Evolutionary conservation across 805 yeast genomes (phyloP), one percentile per base, ranked within the genome.

Genomic region (Saccharomycopsis sp.): DNA sequence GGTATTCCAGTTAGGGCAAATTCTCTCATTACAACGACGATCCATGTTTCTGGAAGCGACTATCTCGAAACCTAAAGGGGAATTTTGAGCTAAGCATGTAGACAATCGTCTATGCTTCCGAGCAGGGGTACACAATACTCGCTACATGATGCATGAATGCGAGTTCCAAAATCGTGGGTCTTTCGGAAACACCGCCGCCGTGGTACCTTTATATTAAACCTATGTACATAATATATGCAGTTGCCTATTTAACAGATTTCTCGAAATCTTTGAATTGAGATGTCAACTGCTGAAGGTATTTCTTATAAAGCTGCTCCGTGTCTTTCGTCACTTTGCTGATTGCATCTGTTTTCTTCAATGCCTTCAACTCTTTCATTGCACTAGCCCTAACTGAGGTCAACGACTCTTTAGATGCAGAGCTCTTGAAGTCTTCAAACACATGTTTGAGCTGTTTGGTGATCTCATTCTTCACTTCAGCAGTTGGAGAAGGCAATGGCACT

Each of bases 401-500:
- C 0, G 87, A 81, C 55, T 73, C 70, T 57, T 75, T 78, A 47
- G 74, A 68, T 41, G 42, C 54, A 2, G 74, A 68, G 61, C 80
- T 81, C 60, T 82, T 83, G 71, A 77, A 84, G 55, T 77, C 78
- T 63, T 90, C 96, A 63, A 76, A 82, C 1, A 78, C 76, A n/a
- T 76, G 78, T 68, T 90, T 91, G 68, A 89, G 73, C 9, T 79
- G 78, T 66, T 83, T 86, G 7, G 76, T 78, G 54, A 75, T 71
- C 58, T 80, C 84, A 62, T 75, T 67, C 72, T 74, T 84, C 25
- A 85, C 75, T 58, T 87, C 96, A 3, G 84, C 78, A 2, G 93
- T 84, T 17, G 85, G 79, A 24, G 90, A 84, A 15, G 96, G 96
- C 60, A 91, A 74, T 1, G 88, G 80, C 17, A 90, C 85, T 63